Evolutionary conservation across 306 rosid genomes (phyloP).

Genomic region (Acacia crassicarpa): DNA sequence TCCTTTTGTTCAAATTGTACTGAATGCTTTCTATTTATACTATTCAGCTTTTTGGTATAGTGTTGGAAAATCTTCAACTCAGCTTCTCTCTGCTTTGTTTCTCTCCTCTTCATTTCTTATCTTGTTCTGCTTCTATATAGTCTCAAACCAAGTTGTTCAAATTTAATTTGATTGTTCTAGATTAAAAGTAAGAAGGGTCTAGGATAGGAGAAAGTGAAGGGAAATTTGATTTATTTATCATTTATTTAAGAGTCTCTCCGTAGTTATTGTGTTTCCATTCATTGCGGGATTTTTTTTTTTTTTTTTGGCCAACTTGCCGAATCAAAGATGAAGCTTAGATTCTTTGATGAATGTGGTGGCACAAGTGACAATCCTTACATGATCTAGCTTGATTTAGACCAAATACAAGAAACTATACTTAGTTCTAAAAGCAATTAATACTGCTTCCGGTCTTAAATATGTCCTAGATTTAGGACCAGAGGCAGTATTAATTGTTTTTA

Average conservation of each 20-base stretch:
- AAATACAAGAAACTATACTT: neutral
- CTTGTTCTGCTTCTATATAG: neutral
- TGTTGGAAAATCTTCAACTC: neutral
- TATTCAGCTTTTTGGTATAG: neutral
- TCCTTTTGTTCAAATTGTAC: slow-evolving; percentile 2
- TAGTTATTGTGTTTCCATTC: neutral
- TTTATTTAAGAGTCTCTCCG: neutral
- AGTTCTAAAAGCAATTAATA: no score
- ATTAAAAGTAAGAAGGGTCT: neutral
- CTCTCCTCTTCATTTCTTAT: neutral
- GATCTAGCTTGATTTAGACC: neutral
- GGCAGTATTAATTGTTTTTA: no score
- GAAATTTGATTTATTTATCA: neutral
- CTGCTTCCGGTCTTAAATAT: no score
- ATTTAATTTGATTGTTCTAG: neutral
- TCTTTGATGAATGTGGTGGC: neutral
- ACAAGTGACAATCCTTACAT: neutral
- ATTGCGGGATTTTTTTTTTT: neutral
- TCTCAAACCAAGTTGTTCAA: neutral
- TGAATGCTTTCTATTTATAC: neutral
- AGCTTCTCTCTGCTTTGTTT: neutral
- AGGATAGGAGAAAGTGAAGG: neutral
- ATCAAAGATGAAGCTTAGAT: neutral
- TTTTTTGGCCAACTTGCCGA: neutral
- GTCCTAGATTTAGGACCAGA: no score